These are phyloP conservation scores for Nephelium lappaceum DNA, from an alignment of 345 rosid genomes.

Conservation along the genomic window DNA sequence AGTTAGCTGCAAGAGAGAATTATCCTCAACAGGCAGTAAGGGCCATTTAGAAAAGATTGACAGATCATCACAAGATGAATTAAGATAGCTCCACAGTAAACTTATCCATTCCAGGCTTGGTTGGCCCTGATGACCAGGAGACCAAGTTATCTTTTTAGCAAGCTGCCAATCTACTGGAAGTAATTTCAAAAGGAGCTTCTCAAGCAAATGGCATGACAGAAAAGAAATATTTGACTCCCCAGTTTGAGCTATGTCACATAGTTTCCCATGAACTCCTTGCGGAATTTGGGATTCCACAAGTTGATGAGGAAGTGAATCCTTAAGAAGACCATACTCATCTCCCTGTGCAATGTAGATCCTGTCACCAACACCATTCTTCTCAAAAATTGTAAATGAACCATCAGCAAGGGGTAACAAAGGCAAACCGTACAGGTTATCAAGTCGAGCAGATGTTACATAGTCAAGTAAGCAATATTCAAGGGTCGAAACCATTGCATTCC, in stretches of 20 bases:
- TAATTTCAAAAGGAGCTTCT: constrained; percentile 79
- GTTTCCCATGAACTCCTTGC: constrained; percentile 59
- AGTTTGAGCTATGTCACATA: constrained; percentile 72
- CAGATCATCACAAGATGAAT: constrained; percentile 78
- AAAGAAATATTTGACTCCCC: constrained; percentile 70
- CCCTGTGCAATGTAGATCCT: constrained; percentile 75
- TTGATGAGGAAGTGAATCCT: constrained; percentile 77
- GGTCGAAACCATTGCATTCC: constrained; percentile 62
- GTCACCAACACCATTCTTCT: constrained; percentile 72
- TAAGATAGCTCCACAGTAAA: constrained; percentile 77
- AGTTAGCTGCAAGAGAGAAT: constrained; percentile 63
- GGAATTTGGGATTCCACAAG: constrained; percentile 72
- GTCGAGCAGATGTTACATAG: constrained; percentile 48
- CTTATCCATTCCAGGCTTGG: constrained; percentile 82
- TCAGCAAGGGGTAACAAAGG: constrained; percentile 83
- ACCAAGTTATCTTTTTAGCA: constrained; percentile 71
- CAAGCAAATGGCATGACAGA: constrained; percentile 80
- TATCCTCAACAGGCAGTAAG: constrained; percentile 81
- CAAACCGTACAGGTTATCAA: constrained; percentile 67
- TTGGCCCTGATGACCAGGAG: constrained; percentile 76
- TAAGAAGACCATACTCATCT: constrained; percentile 75
- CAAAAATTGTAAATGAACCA: constrained; percentile 79
- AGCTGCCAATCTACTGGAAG: constrained; percentile 90
- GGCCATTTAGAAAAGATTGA: constrained; percentile 92
- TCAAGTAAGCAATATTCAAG: constrained; percentile 94